Evolutionary conservation across 73 alveolate genomes (phyloP), one percentile per base, ranked within the genome.

Genomic region (Urostyla sp.): DNA sequence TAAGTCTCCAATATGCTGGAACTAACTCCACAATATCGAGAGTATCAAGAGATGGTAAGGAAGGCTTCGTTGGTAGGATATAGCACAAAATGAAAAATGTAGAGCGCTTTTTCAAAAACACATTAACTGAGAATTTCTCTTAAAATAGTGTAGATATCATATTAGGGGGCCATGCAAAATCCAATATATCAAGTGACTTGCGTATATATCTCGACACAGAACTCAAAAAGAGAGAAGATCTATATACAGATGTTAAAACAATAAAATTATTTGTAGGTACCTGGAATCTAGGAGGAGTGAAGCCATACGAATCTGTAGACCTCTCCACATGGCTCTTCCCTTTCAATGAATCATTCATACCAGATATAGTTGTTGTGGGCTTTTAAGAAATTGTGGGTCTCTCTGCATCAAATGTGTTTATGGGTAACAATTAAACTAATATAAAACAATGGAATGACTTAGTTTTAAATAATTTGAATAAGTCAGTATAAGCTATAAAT

Each of bases 11-110:
- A 67, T 91, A 94, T 77, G 89, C 95, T 0, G 98, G 98, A 26
- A 88, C 98, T 0, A 94, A 95, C 28, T 91, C 97, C 10, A 94
- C 97, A 2, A 91, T 91, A 35, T 88, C 97, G 8, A 79, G 87
- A 23, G 95, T 91, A 7, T 87, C 97, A 0, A 87, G 89, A 85
- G 91, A 91, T 11, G 97, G 96, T 24, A 88, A 89, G 34, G 92
- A 90, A 84, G 88, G 92, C 54, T 79, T 94, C 58, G 53, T 54
- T 81, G 94, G 95, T 0, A 74, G 75, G 36, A 81, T 94, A 3
- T 88, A 79, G 73, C 96, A 94, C 78, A 96, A 94, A 18, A 63
- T 87, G 49, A 92, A 90, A 11, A 85, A 95, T 48, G 94, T 82
- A 16, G 57, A 88, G 24, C 74, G 98, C 30, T 78, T 87, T 56